Evolutionary conservation across 2,329 filamentous ascomycete species (phyloP), one percentile per base, ranked within the genome.

Genomic region (Trichoderma koningiopsis): DNA sequence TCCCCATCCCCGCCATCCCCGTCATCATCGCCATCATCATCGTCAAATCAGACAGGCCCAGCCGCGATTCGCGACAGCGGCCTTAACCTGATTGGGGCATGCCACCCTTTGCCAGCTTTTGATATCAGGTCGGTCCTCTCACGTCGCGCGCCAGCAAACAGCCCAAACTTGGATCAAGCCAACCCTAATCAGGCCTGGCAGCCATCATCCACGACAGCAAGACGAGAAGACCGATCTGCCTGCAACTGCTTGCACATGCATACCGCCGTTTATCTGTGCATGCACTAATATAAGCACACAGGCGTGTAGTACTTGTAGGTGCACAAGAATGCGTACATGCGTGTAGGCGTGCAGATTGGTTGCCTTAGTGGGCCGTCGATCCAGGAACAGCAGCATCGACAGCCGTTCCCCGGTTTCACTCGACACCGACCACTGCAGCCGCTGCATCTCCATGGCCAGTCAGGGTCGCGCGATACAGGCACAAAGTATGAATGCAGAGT

Each of bases 91-190:
- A 49, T 35, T 7, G 19, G 47, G 59, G 59, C 43, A 62, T 49
- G 8, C 22, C 5, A 13, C 24, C 7, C 47, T 49, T 11, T 24
- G 47, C 47, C n/a, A 13, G n/a, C n/a, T 13, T 49, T 13, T 49
- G 47, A 16, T 13, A 31, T 27, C 11, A 29, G 43, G 59, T 11
- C 16, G 29, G 29, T 31, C 59, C 59, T 62, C 59, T 62, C 59
- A 62, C 29, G 43, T 52, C 27, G 59, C 59, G 59, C 59, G 59
- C 59, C 59, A 62, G 35, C 59, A 62, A 62, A 22, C 47, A 49
- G 22, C 19, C n/a, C 47, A 49, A 35, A 14, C 33, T 35, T 11
- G 33, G 33, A 35, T 35, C 33, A 35, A 22, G 11, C 47, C 47
- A 49, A 3, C 40, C 40, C 19, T 4, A 35, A 49, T 43, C 59